Evolutionary conservation across 2,329 filamentous ascomycete species (phyloP).

Genomic region (Epichloe coenophiala): DNA sequence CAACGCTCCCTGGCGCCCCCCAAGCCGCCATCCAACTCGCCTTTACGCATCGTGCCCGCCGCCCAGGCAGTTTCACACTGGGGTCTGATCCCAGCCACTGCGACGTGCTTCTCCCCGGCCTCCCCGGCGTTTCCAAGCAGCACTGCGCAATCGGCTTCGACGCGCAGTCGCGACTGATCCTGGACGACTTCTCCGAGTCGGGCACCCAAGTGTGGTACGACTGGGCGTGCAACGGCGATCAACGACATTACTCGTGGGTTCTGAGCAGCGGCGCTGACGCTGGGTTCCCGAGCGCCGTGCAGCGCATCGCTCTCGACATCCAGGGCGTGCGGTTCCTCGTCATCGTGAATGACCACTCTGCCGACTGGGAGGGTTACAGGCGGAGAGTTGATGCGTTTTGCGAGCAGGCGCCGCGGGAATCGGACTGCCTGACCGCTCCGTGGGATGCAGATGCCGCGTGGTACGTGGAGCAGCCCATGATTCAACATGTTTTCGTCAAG

Average conservation of each 20-base stretch:
- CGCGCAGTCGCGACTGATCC: slow-evolving; percentile 21
- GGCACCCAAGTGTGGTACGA: slow-evolving; percentile 31
- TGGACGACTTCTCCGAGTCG: slow-evolving; percentile 24
- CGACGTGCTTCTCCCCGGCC: slow-evolving; percentile 23
- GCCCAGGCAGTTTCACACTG: slow-evolving; percentile 23
- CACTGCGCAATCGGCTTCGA: slow-evolving; percentile 28
- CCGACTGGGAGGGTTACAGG: slow-evolving; percentile 19
- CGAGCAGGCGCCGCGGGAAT: slow-evolving; percentile 13
- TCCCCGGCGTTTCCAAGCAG: slow-evolving; percentile 20
- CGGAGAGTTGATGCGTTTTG: slow-evolving; percentile 21
- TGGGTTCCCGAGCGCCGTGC: slow-evolving; percentile 17
- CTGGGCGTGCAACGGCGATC: slow-evolving; percentile 25
- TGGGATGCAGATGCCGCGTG: neutral
- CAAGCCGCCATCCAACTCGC: slow-evolving; percentile 20
- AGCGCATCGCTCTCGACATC: slow-evolving; percentile 24
- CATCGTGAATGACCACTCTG: slow-evolving; percentile 23
- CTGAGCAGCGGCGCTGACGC: slow-evolving; percentile 10
- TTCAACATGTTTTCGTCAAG: slow-evolving; percentile 25
- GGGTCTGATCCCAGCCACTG: slow-evolving; percentile 23
- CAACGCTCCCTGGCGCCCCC: slow-evolving; percentile 11
- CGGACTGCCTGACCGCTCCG: slow-evolving; percentile 12
- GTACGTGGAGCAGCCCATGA: slow-evolving; percentile 7
- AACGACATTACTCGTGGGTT: slow-evolving; percentile 22
- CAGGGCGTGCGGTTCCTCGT: slow-evolving; percentile 26
- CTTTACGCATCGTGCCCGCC: slow-evolving; percentile 21